Evolutionary conservation across 2,329 filamentous ascomycete genomes (phyloP).

Genomic region (Paramyrothecium sp.): DNA sequence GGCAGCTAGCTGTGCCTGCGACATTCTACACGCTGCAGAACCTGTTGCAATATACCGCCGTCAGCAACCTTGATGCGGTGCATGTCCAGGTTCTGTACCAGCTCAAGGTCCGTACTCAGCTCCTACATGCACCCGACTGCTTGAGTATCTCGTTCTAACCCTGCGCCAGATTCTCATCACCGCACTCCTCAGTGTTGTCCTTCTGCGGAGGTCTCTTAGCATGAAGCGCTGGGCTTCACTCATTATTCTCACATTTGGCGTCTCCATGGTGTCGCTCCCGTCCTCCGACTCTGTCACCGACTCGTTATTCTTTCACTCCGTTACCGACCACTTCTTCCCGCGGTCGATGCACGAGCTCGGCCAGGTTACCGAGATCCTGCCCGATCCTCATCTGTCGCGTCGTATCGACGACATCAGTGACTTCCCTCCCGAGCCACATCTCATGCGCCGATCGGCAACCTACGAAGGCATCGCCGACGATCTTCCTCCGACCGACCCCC

Average conservation of each 20-base stretch:
- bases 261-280: constrained; percentile 82
- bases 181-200: constrained; percentile 78
- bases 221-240: constrained; percentile 78
- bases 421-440: constrained; percentile 17
- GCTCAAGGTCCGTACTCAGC: constrained; percentile 62
- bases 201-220: constrained; percentile 71
- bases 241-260: constrained; percentile 75
- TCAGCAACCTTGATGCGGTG: constrained; percentile 87
- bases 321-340: constrained; percentile 69
- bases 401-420: constrained; percentile 25
- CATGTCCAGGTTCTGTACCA: constrained; percentile 94
- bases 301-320: constrained; percentile 61
- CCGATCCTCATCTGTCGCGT: constrained; percentile 9
- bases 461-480: constrained; percentile 82
- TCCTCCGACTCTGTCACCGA: constrained; percentile 52
- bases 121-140: neutral
- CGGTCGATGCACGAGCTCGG: constrained; percentile 76
- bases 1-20: constrained; percentile 91
- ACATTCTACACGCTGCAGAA: constrained; percentile 89
- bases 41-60: constrained; percentile 86
- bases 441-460: constrained; percentile 72
- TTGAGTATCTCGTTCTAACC: neutral
- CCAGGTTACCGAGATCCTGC: constrained; percentile 34
- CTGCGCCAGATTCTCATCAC: constrained; percentile 71
- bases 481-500: constrained; percentile 41